phyloP scores from a whole-genome alignment of 169 alveolate species.

The Eimeria acervulina region DNA sequence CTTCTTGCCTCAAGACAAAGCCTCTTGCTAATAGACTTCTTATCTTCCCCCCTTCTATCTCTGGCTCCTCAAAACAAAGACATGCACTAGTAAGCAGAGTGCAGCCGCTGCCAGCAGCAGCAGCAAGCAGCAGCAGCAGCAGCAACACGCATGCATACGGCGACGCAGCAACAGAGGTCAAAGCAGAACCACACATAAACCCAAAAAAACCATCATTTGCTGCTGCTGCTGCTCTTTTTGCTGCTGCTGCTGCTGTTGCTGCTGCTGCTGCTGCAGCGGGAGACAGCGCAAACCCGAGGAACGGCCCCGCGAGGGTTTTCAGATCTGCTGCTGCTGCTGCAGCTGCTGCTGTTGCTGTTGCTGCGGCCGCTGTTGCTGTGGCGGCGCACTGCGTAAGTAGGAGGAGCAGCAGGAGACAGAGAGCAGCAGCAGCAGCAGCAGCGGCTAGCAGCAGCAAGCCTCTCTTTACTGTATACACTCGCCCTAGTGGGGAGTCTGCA shows the following conservation, averaged over 20 bases:
- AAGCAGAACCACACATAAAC: background rate
- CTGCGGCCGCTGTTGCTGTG: background rate
- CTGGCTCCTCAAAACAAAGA: slow-evolving; percentile 24
- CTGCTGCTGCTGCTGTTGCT: slow-evolving; percentile 51
- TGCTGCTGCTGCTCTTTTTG: background rate
- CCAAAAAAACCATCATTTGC: background rate
- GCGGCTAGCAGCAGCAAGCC: slow-evolving; percentile 19
- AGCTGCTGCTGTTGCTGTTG: slow-evolving; percentile 22
- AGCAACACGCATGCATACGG: background rate
- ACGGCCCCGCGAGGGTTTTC: background rate
- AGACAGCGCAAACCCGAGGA: no score
- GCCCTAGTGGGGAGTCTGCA: background rate
- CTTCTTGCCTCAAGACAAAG: background rate
- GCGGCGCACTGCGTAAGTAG: background rate
- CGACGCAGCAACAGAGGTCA: background rate
- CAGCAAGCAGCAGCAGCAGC: slow-evolving; percentile 7
- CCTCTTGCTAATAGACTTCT: background rate
- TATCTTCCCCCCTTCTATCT: background rate
- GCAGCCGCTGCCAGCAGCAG: slow-evolving; percentile 63
- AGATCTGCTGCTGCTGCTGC: background rate
- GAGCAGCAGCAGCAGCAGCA: background rate
- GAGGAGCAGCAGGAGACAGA: background rate
- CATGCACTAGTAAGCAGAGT: background rate
- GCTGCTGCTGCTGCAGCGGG: slow-evolving; percentile 10
- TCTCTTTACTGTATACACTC: background rate